A percentile compares a stretch with the other conserved stretches of the same genome.
Evolutionary conservation across 2,329 filamentous ascomycete genomes (phyloP).

Genomic region (Orbilia javanica): DNA sequence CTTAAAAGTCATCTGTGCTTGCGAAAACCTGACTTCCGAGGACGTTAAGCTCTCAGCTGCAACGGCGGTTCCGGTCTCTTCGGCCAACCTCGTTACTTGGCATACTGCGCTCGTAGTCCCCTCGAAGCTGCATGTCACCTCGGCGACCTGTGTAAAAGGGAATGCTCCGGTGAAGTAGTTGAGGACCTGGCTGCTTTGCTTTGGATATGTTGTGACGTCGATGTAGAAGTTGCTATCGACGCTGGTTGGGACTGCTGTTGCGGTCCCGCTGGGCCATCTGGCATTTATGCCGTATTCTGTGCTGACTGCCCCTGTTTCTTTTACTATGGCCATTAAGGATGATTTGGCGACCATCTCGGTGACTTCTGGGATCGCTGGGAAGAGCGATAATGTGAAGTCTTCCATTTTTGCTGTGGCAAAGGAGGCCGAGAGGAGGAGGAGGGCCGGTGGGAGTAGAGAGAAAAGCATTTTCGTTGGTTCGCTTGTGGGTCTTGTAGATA

Average conservation of each 20-base stretch:
- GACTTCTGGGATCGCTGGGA: constrained; percentile 46
- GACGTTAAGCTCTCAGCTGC: background rate
- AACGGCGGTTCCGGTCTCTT: background rate
- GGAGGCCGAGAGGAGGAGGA: background rate
- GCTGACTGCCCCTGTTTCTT: constrained; percentile 15
- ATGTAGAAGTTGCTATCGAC: constrained; percentile 24
- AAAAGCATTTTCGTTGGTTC: constrained; percentile 31
- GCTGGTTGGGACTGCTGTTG: background rate
- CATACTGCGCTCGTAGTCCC: constrained; percentile 14
- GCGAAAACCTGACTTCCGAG: background rate
- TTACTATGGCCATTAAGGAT: constrained; percentile 8
- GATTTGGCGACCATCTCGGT: constrained; percentile 34
- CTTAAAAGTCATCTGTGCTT: background rate
- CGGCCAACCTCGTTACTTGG: constrained; percentile 29
- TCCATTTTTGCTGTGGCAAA: background rate
- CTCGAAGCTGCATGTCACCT: constrained; percentile 37
- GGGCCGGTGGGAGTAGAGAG: background rate
- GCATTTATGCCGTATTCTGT: constrained; percentile 27
- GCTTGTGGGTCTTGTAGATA: background rate
- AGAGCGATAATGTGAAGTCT: constrained; percentile 22
- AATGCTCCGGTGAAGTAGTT: constrained; percentile 25
- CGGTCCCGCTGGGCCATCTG: background rate
- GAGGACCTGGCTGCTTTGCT: constrained; percentile 22
- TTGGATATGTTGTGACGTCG: constrained; percentile 36
- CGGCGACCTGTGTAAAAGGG: background rate